Conservation (phyloP, 306 rosid genomes). For the Macrotyloma uniflorum region DNA sequence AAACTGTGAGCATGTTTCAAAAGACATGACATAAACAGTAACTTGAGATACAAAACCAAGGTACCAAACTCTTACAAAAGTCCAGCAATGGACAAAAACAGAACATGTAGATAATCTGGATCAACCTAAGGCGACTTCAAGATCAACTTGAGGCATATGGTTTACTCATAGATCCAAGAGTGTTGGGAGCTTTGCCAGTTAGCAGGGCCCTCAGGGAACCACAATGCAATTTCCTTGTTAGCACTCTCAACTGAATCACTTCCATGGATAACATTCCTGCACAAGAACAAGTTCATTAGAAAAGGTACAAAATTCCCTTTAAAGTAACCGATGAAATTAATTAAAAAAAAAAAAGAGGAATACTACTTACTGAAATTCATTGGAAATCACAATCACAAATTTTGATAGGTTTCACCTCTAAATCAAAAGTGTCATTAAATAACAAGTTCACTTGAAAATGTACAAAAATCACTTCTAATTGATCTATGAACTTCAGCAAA, state of each 20-base stretch:
- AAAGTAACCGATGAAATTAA: neutral
- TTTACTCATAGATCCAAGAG: conserved; percentile 82
- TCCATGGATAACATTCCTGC: conserved; percentile 95
- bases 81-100: conserved; percentile 10
- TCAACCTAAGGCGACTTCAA: neutral
- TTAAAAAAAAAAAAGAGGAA: neutral
- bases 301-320: neutral
- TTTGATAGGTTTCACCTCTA: too few relatives aligned
- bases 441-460: neutral
- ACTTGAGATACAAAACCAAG: conserved; percentile 19
- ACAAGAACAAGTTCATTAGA: neutral
- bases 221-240: conserved; percentile 79
- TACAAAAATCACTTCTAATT: neutral
- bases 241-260: conserved; percentile 90
- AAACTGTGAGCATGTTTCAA: conserved; percentile 5
- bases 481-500: neutral
- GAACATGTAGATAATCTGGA: conserved; percentile 3
- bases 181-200: conserved; percentile 78
- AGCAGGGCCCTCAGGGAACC: conserved; percentile 89
- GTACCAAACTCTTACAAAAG: conserved; percentile 3
- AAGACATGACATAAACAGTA: neutral
- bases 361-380: too few relatives aligned
- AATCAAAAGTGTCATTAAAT: too few relatives aligned
- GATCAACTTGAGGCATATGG: neutral
- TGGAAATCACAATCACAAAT: too few relatives aligned